These are phyloP conservation scores for Fusarium liriodendri DNA, from an alignment of 2,329 filamentous ascomycete species.

Conservation along the genomic window DNA sequence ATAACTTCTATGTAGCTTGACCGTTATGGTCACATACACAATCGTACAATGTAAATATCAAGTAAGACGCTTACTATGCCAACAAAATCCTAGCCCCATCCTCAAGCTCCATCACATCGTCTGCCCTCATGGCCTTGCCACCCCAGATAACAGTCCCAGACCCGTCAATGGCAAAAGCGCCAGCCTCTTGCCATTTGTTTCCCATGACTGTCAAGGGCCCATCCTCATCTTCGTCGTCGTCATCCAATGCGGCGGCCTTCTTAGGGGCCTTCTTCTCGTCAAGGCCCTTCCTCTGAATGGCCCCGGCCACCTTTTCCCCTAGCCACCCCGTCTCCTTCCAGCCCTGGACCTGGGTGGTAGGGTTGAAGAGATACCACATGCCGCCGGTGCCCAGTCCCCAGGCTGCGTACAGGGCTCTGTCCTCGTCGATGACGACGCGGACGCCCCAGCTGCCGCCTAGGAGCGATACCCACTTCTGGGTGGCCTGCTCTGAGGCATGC, in stretches of 20 bases:
- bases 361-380: constrained; percentile 65
- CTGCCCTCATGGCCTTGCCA: constrained; percentile 58
- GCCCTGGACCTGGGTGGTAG: constrained; percentile 61
- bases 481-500: constrained; percentile 67
- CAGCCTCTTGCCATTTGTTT: constrained; percentile 68
- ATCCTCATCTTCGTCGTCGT: constrained; percentile 44
- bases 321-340: constrained; percentile 68
- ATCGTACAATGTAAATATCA: not conserved
- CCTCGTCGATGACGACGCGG: constrained; percentile 66
- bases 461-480: constrained; percentile 67
- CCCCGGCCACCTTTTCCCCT: constrained; percentile 60
- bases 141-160: constrained; percentile 63
- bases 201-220: constrained; percentile 60
- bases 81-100: constrained; percentile 53
- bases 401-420: constrained; percentile 66
- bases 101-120: constrained; percentile 67
- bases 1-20: not conserved
- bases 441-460: constrained; percentile 69
- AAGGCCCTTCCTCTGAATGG: constrained; percentile 53
- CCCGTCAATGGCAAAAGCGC: constrained; percentile 63
- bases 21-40: not conserved
- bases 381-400: constrained; percentile 67
- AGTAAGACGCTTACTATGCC: constrained; percentile 22
- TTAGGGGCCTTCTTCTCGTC: constrained; percentile 28
- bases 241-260: not conserved